phyloP scores from a whole-genome alignment of 2,329 filamentous ascomycete genomes.

The Bimuria novae-zelandiae region DNA sequence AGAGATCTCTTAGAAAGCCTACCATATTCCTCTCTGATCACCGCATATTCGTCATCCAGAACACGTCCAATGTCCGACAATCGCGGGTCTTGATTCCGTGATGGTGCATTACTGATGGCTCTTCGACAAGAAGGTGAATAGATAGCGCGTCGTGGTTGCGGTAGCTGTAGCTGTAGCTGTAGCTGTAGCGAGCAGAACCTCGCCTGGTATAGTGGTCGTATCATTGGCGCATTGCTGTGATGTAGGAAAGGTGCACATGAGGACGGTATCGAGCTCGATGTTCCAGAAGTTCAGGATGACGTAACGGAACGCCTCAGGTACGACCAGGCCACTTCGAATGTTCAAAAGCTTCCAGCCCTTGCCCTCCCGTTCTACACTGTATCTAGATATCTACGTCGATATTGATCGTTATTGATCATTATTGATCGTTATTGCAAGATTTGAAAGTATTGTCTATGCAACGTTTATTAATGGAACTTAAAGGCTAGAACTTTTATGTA shows the following conservation, averaged over 20 bases:
- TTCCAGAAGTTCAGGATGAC: conserved; percentile 15
- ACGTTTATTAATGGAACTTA: too few relatives aligned
- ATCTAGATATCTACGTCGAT: too few relatives aligned
- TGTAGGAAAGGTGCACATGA: background rate
- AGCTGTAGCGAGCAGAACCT: conserved; percentile 26
- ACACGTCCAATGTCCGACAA: conserved; percentile 56
- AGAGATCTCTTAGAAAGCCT: conserved; percentile 6
- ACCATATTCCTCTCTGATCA: conserved; percentile 63
- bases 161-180: too few relatives aligned
- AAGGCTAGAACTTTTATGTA: too few relatives aligned
- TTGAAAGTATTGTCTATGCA: too few relatives aligned
- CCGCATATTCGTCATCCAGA: conserved; percentile 66
- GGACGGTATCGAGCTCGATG: conserved; percentile 11
- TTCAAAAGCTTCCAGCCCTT: too few relatives aligned
- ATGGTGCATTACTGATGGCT: conserved; percentile 29
- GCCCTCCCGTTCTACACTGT: too few relatives aligned
- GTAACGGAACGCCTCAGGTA: conserved; percentile 3
- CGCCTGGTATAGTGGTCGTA: conserved; percentile 34
- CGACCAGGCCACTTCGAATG: too few relatives aligned
- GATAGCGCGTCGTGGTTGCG: conserved; percentile 3
- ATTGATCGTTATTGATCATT: too few relatives aligned
- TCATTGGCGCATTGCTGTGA: conserved; percentile 34
- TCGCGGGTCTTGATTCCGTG: conserved; percentile 52
- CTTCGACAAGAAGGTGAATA: conserved; percentile 11
- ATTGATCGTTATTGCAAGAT: too few relatives aligned